Percentiles rank a stretch among this genome's conserved stretches.
Conservation (phyloP, 78 protist genomes). For the Ministeria vibrans region DNA sequence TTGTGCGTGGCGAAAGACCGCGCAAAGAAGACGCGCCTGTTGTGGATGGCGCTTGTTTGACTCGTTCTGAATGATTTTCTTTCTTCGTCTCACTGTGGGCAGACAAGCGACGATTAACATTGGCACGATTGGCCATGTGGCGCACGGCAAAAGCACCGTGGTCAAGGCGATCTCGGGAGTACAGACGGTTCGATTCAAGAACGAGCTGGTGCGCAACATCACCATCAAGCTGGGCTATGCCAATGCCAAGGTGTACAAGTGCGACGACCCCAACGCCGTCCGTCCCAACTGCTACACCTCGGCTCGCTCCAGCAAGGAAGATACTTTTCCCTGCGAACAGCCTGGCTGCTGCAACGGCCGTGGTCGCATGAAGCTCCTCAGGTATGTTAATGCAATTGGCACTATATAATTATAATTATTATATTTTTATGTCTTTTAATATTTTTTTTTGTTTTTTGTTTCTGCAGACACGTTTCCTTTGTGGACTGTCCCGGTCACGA, state of each 20-base stretch:
- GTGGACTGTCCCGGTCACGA: constrained; percentile 98
- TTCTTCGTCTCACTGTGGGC: no score
- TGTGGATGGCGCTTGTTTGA: no score
- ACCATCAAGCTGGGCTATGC: constrained; percentile 99
- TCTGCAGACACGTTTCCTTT: constrained; percentile 76
- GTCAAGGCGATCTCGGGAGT: constrained; percentile 98
- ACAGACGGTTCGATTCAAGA: constrained; percentile 89
- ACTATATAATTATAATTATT: background rate
- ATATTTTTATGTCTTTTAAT: background rate
- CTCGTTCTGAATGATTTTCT: no score
- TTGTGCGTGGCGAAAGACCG: no score
- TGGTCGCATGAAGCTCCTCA: constrained; percentile 43
- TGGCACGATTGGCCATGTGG: constrained; percentile 99
- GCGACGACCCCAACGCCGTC: constrained; percentile 67
- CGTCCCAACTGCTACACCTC: constrained; percentile 88
- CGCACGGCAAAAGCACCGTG: constrained; percentile 99
- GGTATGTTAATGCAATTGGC: constrained; percentile 34
- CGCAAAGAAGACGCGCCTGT: no score
- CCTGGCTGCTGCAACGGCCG: constrained; percentile 75
- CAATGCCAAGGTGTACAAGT: constrained; percentile 89
- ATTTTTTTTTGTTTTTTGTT: background rate
- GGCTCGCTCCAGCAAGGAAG: constrained; percentile 51
- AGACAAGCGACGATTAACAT: constrained; percentile 99
- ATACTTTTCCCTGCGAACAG: constrained; percentile 51
- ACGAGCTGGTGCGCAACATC: constrained; percentile 95